These are phyloP conservation scores for Aspergillus novofumigatus DNA, from an alignment of 2,329 filamentous ascomycete genomes.

Conservation along the genomic window DNA sequence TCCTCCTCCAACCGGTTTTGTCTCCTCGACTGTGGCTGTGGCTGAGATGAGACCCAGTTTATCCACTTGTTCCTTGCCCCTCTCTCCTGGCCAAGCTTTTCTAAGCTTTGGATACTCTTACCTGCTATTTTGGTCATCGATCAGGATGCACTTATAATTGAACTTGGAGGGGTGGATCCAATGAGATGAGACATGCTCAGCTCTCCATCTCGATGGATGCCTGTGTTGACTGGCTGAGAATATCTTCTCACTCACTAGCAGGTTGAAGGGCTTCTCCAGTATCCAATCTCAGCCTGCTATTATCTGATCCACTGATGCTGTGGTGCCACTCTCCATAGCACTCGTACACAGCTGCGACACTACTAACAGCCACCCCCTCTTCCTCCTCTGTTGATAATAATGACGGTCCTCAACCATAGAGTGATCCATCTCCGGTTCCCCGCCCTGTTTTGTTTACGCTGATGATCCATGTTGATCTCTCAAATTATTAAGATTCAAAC, in stretches of 20 bases:
- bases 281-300: neutral
- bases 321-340: neutral
- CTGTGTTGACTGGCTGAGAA: neutral
- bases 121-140: neutral
- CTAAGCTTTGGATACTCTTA: slow-evolving; percentile 15
- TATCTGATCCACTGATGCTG: neutral
- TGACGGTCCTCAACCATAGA: too few relatives aligned
- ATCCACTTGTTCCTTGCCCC: neutral
- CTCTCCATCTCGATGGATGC: neutral
- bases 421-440: too few relatives aligned
- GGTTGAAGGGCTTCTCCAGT: neutral
- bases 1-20: neutral
- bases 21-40: neutral
- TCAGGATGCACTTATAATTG: neutral
- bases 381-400: neutral
- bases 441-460: neutral
- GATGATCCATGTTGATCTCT: neutral
- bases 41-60: neutral
- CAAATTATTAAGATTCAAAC: neutral
- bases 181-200: neutral
- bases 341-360: neutral
- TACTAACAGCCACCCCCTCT: neutral
- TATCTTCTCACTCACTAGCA: neutral
- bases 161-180: neutral
- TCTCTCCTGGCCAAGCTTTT: slow-evolving; percentile 16